Conservation (phyloP, 1,139 yeast species). For the Yamadazyma sp. region DNA sequence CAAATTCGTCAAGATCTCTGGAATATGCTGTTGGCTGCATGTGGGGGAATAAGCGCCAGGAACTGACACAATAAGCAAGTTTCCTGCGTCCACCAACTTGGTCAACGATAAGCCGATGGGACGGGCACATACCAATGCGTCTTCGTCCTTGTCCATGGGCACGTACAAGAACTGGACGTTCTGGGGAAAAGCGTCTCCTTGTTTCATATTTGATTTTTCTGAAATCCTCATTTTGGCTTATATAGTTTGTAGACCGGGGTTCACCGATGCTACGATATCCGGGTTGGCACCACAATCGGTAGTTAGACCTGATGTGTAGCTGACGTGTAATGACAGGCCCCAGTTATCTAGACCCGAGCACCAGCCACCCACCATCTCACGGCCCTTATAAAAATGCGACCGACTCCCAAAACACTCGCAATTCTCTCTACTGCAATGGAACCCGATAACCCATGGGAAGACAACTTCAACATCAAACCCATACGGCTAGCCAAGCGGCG, state of each 20-base stretch:
- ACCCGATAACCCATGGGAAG: slow-evolving; percentile 18
- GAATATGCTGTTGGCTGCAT: slow-evolving; percentile 80
- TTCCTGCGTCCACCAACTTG: slow-evolving; percentile 22
- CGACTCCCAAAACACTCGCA: too few species aligned
- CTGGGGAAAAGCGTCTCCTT: slow-evolving; percentile 47
- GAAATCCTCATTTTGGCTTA: neutral
- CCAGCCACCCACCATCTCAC: too few species aligned
- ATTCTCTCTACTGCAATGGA: too few species aligned
- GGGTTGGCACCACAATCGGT: too few species aligned
- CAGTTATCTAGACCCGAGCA: too few species aligned
- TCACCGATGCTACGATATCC: too few species aligned
- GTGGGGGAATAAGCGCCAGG: slow-evolving; percentile 95
- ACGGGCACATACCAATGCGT: slow-evolving; percentile 53
- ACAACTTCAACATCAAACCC: slow-evolving; percentile 24
- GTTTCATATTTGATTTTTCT: slow-evolving; percentile 11
- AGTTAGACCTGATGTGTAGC: too few species aligned
- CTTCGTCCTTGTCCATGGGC: slow-evolving; percentile 45
- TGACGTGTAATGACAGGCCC: too few species aligned
- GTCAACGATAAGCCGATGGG: slow-evolving; percentile 24
- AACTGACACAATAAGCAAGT: slow-evolving; percentile 71
- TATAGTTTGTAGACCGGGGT: neutral
- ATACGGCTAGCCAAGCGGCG: slow-evolving; percentile 34
- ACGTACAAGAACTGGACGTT: slow-evolving; percentile 55
- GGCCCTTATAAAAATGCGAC: too few species aligned
- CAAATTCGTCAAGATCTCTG: slow-evolving; percentile 60